phyloP scores from a whole-genome alignment of 176 grass and related monocot genomes.

The Tuctoria greenei region DNA sequence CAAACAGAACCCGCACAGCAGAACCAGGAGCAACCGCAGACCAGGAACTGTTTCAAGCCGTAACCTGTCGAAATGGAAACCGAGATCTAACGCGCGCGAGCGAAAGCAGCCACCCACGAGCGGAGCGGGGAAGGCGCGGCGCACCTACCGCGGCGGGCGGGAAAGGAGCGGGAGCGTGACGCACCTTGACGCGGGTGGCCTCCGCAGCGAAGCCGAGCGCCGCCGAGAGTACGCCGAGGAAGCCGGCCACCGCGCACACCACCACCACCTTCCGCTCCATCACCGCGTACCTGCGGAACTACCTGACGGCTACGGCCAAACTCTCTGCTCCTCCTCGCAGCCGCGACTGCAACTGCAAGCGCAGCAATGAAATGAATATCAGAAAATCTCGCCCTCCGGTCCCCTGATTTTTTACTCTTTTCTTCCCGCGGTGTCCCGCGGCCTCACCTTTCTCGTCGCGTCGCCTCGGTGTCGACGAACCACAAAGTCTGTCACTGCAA shows the following conservation, averaged over 20 bases:
- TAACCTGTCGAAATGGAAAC: too few relatives aligned
- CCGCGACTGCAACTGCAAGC: not conserved
- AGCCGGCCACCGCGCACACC: conserved; percentile 63
- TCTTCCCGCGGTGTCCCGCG: not conserved
- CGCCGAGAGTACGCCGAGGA: conserved; percentile 86
- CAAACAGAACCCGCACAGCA: too few relatives aligned
- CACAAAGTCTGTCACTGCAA: not conserved
- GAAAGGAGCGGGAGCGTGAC: not conserved
- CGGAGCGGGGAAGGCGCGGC: too few relatives aligned
- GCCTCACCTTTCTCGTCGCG: not conserved
- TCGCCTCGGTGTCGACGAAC: not conserved
- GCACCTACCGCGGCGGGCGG: too few relatives aligned
- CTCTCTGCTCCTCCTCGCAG: too few relatives aligned
- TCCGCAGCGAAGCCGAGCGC: conserved; percentile 95
- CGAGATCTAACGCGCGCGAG: too few relatives aligned
- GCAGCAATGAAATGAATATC: not conserved
- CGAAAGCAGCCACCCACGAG: too few relatives aligned
- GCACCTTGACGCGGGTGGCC: conserved; percentile 87
- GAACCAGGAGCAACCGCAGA: too few relatives aligned
- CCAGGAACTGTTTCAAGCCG: too few relatives aligned
- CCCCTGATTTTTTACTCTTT: not conserved
- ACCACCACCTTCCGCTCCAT: conserved; percentile 79
- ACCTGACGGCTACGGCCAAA: too few relatives aligned
- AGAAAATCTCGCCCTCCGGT: not conserved
- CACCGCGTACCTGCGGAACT: not conserved